These are phyloP conservation scores for Miscanthus lutarioriparius DNA, from an alignment of 176 grass and related monocot genomes.

Conservation along the genomic window DNA sequence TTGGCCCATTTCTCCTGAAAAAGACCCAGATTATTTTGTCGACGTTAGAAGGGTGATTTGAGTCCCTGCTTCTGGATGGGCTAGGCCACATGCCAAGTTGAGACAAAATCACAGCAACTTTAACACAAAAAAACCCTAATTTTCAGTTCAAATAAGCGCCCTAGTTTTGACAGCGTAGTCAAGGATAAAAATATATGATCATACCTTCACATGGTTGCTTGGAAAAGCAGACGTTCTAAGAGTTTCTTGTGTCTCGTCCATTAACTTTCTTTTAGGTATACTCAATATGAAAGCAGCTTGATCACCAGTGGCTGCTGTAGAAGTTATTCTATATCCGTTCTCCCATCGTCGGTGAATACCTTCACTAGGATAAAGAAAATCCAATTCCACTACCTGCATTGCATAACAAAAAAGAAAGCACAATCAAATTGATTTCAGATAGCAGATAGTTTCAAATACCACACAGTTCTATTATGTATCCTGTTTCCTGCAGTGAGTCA, in stretches of 20 bases:
- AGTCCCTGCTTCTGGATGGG: neutral
- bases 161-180: neutral
- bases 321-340: conserved; percentile 92
- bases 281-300: conserved; percentile 98
- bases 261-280: conserved; percentile 85
- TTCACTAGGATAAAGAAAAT: conserved; percentile 99
- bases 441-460: too few relatives aligned
- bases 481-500: neutral
- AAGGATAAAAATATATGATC: conserved; percentile 18
- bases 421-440: neutral
- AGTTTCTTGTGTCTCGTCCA: conserved; percentile 96
- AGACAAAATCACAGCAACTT: neutral
- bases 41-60: neutral
- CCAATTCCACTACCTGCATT: conserved; percentile 90
- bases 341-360: conserved; percentile 94
- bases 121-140: neutral
- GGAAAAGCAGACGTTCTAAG: conserved; percentile 93
- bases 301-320: conserved; percentile 87
- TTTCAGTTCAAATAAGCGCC: neutral
- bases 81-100: neutral
- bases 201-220: conserved; percentile 99
- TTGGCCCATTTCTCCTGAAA: conserved; percentile 96
- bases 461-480: too few relatives aligned
- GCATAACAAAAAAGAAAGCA: conserved; percentile 20
- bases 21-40: conserved; percentile 14